Evolutionary conservation across 1,284 basidiomycete genomes (phyloP), one percentile per base, ranked within the genome.

Genomic region (Cronartium ribicola): DNA sequence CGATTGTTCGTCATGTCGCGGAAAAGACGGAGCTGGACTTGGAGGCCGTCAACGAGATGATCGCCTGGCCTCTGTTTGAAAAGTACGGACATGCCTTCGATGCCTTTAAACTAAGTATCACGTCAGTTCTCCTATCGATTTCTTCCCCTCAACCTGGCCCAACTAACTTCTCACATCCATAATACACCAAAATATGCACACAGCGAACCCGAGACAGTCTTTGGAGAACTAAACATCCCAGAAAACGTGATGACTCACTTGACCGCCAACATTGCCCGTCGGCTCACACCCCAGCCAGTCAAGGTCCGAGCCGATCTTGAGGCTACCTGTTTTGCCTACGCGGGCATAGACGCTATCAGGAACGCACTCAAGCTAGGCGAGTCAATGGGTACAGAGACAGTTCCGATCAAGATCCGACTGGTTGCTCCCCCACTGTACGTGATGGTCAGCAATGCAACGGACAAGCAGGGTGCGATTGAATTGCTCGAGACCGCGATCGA

Each of bases 241-340:
- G 80, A 81, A 63, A 85, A 88, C 11, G 89, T 90, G 11, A 84
- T 89, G 65, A 83, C 84, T 37, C 86, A 92, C 75, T 86, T 98
- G 39, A 87, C 87, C 78, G 83, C 87, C 76, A 97, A 93, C 65
- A 97, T 99, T 80, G 94, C 94, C 8, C 89, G 94, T 67, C 88
- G 96, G 59, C 85, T 98, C 74, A 98, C 95, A 1, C 96, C 95
- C 13, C 96, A 99, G 82, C 94, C 96, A 11, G 95, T 98, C 86
- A 98, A 98, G 84, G 88, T 98, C 70, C 92, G 95, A 80, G 93
- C 96, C 22, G 96, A 99, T 83, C 90, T 99, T 77, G 94, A 98
- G 83, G 85, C 98, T 69, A 97, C 94, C 55, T 98, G 95, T 83
- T 99, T 97, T 83, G 90, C 90, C 5, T 94, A 94, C 75, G 88